phyloP scores from a whole-genome alignment of 768 basidiomycete species.

The Flagelloscypha sp. region DNA sequence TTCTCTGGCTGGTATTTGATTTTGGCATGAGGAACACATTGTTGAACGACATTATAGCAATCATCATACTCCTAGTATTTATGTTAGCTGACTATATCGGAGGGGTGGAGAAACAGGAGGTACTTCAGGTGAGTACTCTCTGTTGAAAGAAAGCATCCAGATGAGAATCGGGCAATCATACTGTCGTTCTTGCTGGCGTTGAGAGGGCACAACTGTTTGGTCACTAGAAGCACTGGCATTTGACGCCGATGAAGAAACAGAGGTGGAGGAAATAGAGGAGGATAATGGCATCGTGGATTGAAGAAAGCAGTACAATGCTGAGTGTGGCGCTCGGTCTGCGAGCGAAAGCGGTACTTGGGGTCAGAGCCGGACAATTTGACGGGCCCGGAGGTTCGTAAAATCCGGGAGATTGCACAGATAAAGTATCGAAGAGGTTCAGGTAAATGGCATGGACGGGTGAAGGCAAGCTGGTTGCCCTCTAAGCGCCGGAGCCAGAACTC shows the following conservation, averaged over 20 bases:
- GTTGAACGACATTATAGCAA: conserved; percentile 50
- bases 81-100: conserved; percentile 7
- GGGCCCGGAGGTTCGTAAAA: too few species aligned
- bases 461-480: conserved; percentile 10
- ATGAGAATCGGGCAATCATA: conserved; percentile 64
- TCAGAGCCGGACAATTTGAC: too few species aligned
- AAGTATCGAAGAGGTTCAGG: background rate
- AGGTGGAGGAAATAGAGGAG: too few species aligned
- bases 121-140: conserved; percentile 62
- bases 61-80: conserved; percentile 60
- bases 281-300: too few species aligned
- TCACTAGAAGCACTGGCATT: too few species aligned
- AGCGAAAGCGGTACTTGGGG: too few species aligned
- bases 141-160: conserved; percentile 74
- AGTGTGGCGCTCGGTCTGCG: too few species aligned
- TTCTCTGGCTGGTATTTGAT: conserved; percentile 47
- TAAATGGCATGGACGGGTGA: conserved; percentile 1
- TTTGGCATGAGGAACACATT: conserved; percentile 51
- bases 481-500: conserved; percentile 10
- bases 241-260: too few species aligned
- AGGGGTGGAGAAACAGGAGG: background rate
- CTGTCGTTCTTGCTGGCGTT: too few species aligned
- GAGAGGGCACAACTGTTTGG: too few species aligned
- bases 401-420: too few species aligned
- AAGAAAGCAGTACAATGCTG: too few species aligned